Percentiles rank a stretch among this genome's conserved stretches.
Conservation (phyloP, 2,329 filamentous ascomycete species). For the Aspergillus candidus region DNA sequence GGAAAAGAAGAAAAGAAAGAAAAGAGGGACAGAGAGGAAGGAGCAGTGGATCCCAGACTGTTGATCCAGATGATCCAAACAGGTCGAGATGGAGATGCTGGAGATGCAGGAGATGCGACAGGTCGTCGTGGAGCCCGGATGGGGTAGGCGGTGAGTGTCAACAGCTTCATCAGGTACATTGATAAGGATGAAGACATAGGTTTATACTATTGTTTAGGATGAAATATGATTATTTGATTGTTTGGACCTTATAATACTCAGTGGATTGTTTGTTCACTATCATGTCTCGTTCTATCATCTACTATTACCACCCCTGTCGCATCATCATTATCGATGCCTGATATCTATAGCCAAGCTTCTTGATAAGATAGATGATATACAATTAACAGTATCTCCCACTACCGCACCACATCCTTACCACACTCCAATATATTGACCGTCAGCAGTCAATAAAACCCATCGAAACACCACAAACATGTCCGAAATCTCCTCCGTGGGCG, state of each 20-base stretch:
- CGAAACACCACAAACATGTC: slow-evolving; percentile 14
- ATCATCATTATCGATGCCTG: neutral
- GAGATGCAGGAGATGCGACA: too few species aligned
- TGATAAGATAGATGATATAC: slow-evolving; percentile 1
- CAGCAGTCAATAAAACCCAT: neutral
- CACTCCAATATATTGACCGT: neutral
- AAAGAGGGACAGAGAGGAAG: neutral
- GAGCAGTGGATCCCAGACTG: neutral
- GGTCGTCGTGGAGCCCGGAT: too few species aligned
- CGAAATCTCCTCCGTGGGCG: slow-evolving; percentile 11
- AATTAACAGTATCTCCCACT: neutral
- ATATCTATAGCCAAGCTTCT: neutral
- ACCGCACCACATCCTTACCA: neutral
- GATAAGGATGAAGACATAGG: too few species aligned
- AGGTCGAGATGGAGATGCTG: too few species aligned
- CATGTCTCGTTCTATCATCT: too few species aligned
- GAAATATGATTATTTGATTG: too few species aligned
- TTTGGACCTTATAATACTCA: too few species aligned
- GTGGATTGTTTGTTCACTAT: too few species aligned
- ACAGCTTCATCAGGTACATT: too few species aligned
- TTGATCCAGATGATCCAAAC: too few species aligned
- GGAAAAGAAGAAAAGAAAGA: neutral
- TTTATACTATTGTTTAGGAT: too few species aligned
- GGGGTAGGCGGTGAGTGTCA: too few species aligned
- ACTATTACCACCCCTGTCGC: neutral